phyloP scores from a whole-genome alignment of 306 rosid species.

The Begonia loranthoides region DNA sequence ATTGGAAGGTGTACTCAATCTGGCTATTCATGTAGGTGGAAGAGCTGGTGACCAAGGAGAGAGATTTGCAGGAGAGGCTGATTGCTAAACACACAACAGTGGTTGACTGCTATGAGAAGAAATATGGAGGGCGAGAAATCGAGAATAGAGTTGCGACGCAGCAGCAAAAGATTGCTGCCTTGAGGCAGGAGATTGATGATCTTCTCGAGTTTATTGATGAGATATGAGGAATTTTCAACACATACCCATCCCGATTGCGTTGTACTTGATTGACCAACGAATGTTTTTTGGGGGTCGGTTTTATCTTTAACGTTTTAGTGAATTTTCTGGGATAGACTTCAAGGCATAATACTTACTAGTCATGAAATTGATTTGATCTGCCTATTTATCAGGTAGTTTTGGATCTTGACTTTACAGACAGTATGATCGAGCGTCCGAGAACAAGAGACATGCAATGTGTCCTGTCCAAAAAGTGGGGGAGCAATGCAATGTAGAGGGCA shows the following conservation, averaged over 20 bases:
- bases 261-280: not conserved
- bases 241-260: too few species aligned
- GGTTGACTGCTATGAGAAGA: constrained; percentile 91
- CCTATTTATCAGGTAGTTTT: too few species aligned
- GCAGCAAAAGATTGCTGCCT: constrained; percentile 56
- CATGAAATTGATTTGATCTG: too few species aligned
- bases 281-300: not conserved
- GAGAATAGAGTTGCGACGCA: constrained; percentile 71
- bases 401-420: too few species aligned
- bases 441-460: too few species aligned
- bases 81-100: constrained; percentile 64
- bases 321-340: not conserved
- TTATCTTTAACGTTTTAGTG: not conserved
- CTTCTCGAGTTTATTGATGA: constrained; percentile 69
- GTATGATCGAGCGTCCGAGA: too few species aligned
- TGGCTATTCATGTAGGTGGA: constrained; percentile 50
- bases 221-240: constrained; percentile 14
- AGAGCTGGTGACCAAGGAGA: constrained; percentile 72
- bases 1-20: too few species aligned
- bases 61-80: constrained; percentile 72
- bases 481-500: too few species aligned
- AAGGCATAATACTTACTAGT: too few species aligned
- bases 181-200: constrained; percentile 78
- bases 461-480: too few species aligned
- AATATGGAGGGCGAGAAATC: constrained; percentile 72